Percentiles rank a stretch among this genome's conserved stretches.
These are phyloP conservation scores for Chlorella sp. DNA, from an alignment of 139 green algal genomes.

Conservation along the genomic window DNA sequence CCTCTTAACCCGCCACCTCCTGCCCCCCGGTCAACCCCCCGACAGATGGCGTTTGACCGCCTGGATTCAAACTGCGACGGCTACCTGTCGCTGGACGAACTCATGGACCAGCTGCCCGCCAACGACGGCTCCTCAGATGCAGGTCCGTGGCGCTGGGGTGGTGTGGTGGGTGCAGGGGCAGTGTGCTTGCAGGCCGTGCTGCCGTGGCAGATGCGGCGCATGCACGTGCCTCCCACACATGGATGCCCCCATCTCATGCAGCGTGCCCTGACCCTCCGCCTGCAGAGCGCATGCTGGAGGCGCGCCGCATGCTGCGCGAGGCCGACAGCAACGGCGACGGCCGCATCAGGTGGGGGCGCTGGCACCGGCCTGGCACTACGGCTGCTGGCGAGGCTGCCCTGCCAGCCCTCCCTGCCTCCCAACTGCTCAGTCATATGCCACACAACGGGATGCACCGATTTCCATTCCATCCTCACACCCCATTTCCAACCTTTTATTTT, in stretches of 20 bases:
- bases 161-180: no score
- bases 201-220: neutral
- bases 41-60: conserved; percentile 70
- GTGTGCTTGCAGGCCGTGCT: neutral
- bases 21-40: neutral
- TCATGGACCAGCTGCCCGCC: conserved; percentile 66
- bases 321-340: conserved; percentile 87
- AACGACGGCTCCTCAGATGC: conserved; percentile 15
- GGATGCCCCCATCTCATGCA: neutral
- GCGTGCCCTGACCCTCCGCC: neutral
- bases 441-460: no score
- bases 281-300: conserved; percentile 57
- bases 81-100: conserved; percentile 84
- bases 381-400: no score
- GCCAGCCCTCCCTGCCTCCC: no score
- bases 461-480: neutral
- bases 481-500: neutral
- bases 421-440: no score
- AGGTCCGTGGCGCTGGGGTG: neutral
- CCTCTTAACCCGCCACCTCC: neutral
- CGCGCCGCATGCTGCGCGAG: conserved; percentile 87
- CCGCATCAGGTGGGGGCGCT: conserved; percentile 57
- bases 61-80: conserved; percentile 86
- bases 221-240: neutral
- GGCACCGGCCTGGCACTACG: no score